Percentiles rank a stretch among this genome's conserved stretches.
phyloP scores from a whole-genome alignment of 495 filamentous ascomycete species.

The Penicillium salamii region DNA sequence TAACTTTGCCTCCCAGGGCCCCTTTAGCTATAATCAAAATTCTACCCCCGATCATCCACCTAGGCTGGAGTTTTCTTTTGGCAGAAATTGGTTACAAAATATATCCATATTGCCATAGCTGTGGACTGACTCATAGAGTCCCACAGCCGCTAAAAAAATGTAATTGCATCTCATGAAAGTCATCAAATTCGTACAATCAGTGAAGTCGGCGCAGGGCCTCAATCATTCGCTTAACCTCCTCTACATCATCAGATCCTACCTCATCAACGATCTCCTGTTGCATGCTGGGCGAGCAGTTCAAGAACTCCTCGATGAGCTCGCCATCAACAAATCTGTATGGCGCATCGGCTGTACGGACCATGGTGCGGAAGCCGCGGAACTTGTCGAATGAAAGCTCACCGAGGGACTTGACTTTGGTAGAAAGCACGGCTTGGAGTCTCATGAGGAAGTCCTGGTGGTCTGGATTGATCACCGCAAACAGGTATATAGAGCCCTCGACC shows the following conservation, averaged over 20 bases:
- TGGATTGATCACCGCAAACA: constrained; percentile 74
- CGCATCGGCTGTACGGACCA: constrained; percentile 65
- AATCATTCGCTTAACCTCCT: constrained; percentile 67
- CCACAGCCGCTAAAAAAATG: too few species aligned
- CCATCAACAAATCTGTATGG: constrained; percentile 91
- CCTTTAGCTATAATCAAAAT: background rate
- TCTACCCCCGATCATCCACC: too few species aligned
- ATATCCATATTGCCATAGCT: too few species aligned
- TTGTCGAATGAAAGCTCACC: constrained; percentile 70
- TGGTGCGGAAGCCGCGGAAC: constrained; percentile 76
- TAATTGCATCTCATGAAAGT: background rate
- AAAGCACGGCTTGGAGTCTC: constrained; percentile 70
- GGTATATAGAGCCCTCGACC: constrained; percentile 89
- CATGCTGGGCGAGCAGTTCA: constrained; percentile 60
- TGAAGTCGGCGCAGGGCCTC: constrained; percentile 73
- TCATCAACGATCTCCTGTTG: constrained; percentile 64
- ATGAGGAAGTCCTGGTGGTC: constrained; percentile 76
- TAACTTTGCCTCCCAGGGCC: constrained; percentile 1
- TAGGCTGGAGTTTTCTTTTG: too few species aligned
- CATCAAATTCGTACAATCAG: constrained; percentile 28
- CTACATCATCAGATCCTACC: constrained; percentile 57
- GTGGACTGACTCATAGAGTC: too few species aligned
- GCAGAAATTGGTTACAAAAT: too few species aligned
- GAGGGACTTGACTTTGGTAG: constrained; percentile 59
- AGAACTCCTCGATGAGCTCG: constrained; percentile 82